phyloP scores from a whole-genome alignment of 2,329 filamentous ascomycete genomes.

The Tolypocladium capitatum region DNA sequence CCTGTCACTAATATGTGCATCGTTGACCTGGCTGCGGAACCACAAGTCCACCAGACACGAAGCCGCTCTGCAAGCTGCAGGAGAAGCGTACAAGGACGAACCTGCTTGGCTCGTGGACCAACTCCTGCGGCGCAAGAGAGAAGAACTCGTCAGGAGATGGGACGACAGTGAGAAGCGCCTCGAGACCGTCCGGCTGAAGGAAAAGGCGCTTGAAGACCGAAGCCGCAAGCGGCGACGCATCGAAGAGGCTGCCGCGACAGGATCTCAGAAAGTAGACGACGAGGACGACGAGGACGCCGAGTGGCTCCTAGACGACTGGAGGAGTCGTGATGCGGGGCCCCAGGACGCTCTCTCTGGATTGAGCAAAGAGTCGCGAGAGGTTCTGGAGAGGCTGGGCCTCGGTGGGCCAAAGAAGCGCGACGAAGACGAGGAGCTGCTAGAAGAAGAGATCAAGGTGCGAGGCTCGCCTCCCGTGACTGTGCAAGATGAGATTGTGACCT shows the following conservation, averaged over 20 bases:
- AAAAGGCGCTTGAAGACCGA: conserved; percentile 41
- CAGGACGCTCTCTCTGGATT: conserved; percentile 38
- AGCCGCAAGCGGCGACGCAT: conserved; percentile 32
- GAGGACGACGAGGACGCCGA: conserved; percentile 50
- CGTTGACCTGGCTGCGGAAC: conserved; percentile 80
- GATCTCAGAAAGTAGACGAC: conserved; percentile 18
- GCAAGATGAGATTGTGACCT: conserved; percentile 15
- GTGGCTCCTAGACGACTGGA: conserved; percentile 61
- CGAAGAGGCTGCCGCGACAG: conserved; percentile 18
- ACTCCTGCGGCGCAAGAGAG: conserved; percentile 53
- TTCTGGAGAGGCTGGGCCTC: conserved; percentile 55
- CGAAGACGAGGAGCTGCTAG: conserved; percentile 31
- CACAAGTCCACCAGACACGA: conserved; percentile 54
- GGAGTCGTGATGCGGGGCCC: conserved; percentile 29
- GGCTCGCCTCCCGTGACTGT: conserved; percentile 1
- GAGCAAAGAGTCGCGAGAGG: conserved; percentile 60
- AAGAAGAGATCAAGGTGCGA: conserved; percentile 55
- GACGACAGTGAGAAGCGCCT: conserved; percentile 64
- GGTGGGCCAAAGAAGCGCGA: conserved; percentile 20
- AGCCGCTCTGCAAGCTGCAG: conserved; percentile 32
- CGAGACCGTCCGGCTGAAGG: conserved; percentile 48
- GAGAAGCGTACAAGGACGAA: conserved; percentile 45
- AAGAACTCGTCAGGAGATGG: conserved; percentile 52
- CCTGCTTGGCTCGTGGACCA: conserved; percentile 78
- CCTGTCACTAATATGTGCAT: conserved; percentile 76